Conservation (phyloP, 345 rosid species). For the Eucalyptus virginea region DNA sequence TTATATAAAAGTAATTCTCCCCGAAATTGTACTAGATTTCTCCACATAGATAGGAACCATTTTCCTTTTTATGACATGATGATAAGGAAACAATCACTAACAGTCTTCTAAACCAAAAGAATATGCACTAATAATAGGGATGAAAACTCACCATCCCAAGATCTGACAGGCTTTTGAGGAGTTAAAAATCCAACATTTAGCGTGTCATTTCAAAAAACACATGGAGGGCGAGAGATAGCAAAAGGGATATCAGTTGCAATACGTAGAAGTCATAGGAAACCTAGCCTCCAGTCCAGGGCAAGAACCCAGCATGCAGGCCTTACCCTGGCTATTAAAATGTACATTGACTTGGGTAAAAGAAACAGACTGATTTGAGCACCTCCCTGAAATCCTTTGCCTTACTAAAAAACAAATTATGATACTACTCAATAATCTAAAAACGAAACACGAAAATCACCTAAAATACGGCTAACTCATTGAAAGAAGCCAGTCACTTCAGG, state of each 20-base stretch:
- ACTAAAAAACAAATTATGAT: not conserved
- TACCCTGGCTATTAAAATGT: not conserved
- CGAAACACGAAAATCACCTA: not conserved
- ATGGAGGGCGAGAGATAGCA: not conserved
- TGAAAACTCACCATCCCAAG: not conserved
- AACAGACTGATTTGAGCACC: not conserved
- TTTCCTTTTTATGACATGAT: not conserved
- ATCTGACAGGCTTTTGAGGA: not conserved
- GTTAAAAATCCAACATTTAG: not conserved
- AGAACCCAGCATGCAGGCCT: not conserved
- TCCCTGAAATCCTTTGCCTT: not conserved
- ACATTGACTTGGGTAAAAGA: not conserved
- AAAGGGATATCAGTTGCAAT: not conserved
- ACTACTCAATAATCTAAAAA: not conserved
- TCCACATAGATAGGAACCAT: not conserved
- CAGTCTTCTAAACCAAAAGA: not conserved
- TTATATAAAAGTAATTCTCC: not conserved
- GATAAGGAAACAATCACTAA: not conserved
- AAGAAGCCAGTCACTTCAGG: not conserved
- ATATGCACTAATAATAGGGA: not conserved
- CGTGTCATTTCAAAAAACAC: not conserved
- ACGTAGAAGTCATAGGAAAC: not conserved
- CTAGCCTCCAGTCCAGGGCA: not conserved
- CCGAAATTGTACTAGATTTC: not conserved
- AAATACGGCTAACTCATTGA: not conserved